Conservation (phyloP, 2,329 filamentous ascomycete species). For the Rachicladosporium sp. region DNA sequence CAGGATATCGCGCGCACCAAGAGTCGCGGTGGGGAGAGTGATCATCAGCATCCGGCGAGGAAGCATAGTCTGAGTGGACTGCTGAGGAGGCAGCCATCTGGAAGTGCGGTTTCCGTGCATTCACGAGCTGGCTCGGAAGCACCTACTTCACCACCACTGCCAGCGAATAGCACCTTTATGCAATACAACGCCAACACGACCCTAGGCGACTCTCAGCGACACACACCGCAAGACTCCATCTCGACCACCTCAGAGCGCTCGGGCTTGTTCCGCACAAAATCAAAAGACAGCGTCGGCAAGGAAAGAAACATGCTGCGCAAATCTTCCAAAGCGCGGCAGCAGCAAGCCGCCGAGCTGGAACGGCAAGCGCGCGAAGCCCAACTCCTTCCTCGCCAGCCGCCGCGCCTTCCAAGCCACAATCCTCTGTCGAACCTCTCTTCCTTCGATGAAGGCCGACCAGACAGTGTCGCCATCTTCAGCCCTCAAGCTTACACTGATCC, state of each 20-base stretch:
- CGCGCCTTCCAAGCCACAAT: conserved; percentile 40
- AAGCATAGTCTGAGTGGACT: conserved; percentile 6
- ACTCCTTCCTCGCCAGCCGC: conserved; percentile 47
- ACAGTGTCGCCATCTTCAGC: conserved; percentile 49
- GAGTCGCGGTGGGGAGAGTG: conserved; percentile 4
- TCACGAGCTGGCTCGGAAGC: neutral
- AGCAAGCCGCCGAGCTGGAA: conserved; percentile 11
- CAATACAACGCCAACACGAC: neutral
- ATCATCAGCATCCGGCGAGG: conserved; percentile 1
- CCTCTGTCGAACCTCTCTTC: conserved; percentile 39
- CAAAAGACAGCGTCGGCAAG: neutral
- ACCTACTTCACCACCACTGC: conserved; percentile 1
- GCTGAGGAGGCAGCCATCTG: conserved; percentile 2
- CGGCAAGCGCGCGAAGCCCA: conserved; percentile 21
- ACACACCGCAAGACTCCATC: conserved; percentile 2
- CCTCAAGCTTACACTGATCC: conserved; percentile 24
- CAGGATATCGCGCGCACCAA: conserved; percentile 3
- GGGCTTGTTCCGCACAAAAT: conserved; percentile 2
- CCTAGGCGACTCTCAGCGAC: conserved; percentile 1
- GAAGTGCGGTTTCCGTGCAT: neutral
- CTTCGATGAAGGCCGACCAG: conserved; percentile 50
- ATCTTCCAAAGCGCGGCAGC: conserved; percentile 23
- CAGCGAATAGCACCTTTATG: neutral
- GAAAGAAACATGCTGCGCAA: conserved; percentile 20
- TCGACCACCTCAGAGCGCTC: conserved; percentile 2